Base-by-base conservation (phyloP, 306 rosid genomes). In the Oxytropis ochrocephala region DNA sequence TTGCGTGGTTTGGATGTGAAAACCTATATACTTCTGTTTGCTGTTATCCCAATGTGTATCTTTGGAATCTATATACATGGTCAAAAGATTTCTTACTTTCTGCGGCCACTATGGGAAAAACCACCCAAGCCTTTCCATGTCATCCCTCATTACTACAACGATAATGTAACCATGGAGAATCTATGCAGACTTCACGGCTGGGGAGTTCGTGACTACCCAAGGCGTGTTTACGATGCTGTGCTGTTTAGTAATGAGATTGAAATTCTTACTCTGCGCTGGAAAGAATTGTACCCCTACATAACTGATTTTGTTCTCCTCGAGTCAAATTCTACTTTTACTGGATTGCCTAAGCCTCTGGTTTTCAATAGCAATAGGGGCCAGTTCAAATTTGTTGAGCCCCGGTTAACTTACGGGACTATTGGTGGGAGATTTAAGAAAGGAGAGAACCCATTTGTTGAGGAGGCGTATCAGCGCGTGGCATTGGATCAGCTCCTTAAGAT, bases 361-460 rank as follows among this genome's bases (percentile, higher is more conserved):
- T 94, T 94, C 77, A 78, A 81, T 10, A 64, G 73, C 39, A 75
- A 81, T 44, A 81, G 89, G n/a, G 78, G 77, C 8, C 78, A 84
- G 78, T 94, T 94, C 76, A 85, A 81, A 27, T 94, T 94, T 69
- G 87, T 78, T 16, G 96, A 88, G 74, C 85, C 99, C 0, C 86
- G 97, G 60, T 72, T 94, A 80, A 83, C 90, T 10, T 94, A 94
- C 43, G 99, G 96, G 36, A 85, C 72, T 5, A 82, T 91, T 47
- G 95, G 91, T 75, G 96, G 99, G 30, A 88, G 89, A 69, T 91
- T 87, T 71, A 85, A 74, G 92, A 91, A 53, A 70, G 95, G 95
- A 42, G 99, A 94, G 81, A 94, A 94, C 68, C 99, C 99, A 12
- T 94, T 94, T 77, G 79, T 94, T n/a, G 99, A 94, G 78, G 99